These are phyloP conservation scores for Lanmaoa rubissima DNA, from an alignment of 768 basidiomycete species.

Conservation along the genomic window DNA sequence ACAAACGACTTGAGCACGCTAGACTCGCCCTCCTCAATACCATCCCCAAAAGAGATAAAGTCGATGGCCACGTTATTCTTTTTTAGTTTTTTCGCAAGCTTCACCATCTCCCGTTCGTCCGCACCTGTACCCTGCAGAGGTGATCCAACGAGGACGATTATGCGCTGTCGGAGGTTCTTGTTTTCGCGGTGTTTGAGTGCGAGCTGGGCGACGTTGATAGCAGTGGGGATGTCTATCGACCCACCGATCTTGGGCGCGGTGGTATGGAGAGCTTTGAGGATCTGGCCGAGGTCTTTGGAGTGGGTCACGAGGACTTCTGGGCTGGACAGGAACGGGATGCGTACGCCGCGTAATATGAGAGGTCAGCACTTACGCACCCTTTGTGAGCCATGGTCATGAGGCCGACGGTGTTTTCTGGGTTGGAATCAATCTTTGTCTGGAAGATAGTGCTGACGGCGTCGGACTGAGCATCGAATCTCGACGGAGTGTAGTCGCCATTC, in stretches of 20 bases:
- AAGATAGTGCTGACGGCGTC: conserved; percentile 91
- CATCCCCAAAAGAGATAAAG: conserved; percentile 87
- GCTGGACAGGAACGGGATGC: conserved; percentile 39
- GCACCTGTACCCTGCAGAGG: conserved; percentile 71
- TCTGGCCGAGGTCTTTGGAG: conserved; percentile 91
- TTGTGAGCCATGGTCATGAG: conserved; percentile 99
- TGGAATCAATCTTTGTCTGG: conserved; percentile 90
- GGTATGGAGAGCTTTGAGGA: conserved; percentile 74
- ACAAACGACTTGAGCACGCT: conserved; percentile 77
- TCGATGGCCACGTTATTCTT: conserved; percentile 99
- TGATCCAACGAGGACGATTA: conserved; percentile 91
- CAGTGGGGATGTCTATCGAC: conserved; percentile 81
- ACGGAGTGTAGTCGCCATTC: conserved; percentile 87
- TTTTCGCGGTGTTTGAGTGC: conserved; percentile 97
- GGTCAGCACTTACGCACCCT: conserved; percentile 52
- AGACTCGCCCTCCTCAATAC: conserved; percentile 68
- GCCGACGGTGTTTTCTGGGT: conserved; percentile 97
- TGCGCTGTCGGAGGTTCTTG: conserved; percentile 95
- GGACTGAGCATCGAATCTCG: conserved; percentile 85
- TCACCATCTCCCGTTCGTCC: conserved; percentile 78
- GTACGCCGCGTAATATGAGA: background rate
- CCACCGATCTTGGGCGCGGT: conserved; percentile 76
- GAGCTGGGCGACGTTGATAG: conserved; percentile 91
- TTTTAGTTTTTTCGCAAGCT: conserved; percentile 95
- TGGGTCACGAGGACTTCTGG: conserved; percentile 97